Conservation (phyloP, 2,329 filamentous ascomycete genomes). For the Beauveria pseudobassiana region DNA sequence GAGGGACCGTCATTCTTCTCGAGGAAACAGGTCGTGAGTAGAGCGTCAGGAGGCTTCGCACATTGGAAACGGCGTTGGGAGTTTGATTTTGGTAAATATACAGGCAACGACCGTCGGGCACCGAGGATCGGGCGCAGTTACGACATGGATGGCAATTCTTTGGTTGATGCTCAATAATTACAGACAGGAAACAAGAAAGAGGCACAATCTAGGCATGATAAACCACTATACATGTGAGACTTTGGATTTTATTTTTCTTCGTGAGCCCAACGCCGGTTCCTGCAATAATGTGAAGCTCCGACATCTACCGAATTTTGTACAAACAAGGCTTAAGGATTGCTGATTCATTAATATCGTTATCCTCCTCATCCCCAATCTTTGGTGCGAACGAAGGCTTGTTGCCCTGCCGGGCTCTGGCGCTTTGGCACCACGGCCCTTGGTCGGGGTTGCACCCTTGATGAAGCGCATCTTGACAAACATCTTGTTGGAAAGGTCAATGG, state of each 20-base stretch:
- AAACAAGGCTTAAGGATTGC: constrained; percentile 83
- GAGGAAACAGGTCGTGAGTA: not conserved
- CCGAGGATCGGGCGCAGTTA: not conserved
- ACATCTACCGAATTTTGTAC: constrained; percentile 70
- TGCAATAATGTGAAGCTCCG: not conserved
- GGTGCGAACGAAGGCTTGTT: constrained; percentile 46
- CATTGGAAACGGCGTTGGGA: not conserved
- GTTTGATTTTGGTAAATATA: not conserved
- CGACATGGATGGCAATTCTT: not conserved
- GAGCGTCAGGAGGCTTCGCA: not conserved
- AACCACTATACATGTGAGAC: not conserved
- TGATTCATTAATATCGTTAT: constrained; percentile 57
- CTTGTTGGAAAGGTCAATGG: constrained; percentile 79
- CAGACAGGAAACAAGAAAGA: not conserved
- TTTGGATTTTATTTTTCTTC: not conserved
- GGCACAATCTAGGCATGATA: not conserved
- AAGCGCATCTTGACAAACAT: constrained; percentile 99
- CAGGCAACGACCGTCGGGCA: not conserved
- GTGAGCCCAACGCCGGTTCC: not conserved
- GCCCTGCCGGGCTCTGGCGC: constrained; percentile 49
- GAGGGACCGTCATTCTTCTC: not conserved
- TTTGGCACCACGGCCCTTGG: constrained; percentile 64
- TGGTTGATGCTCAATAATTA: not conserved
- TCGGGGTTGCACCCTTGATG: constrained; percentile 69
- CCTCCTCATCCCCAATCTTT: constrained; percentile 44